Evolutionary conservation across 495 filamentous ascomycete genomes (phyloP).

Genomic region (Aspergillus incahuasiensis): DNA sequence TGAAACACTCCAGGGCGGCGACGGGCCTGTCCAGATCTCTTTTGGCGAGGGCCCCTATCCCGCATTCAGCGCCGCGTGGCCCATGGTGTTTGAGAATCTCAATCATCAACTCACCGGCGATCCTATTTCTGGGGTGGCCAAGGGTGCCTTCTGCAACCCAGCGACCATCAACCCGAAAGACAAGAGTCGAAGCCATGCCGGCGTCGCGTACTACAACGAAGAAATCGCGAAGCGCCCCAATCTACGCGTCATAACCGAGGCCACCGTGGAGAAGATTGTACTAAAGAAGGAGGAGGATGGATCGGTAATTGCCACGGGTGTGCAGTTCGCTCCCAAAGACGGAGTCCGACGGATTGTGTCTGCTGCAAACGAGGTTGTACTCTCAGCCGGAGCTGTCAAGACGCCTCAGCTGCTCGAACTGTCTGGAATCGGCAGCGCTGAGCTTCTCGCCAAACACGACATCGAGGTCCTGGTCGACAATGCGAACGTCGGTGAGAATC

Average conservation of each 20-base stretch:
- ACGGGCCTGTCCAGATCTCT: conserved; percentile 41
- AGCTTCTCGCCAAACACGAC: conserved; percentile 21
- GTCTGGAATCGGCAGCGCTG: conserved; percentile 46
- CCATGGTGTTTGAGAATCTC: conserved; percentile 37
- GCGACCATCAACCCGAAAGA: conserved; percentile 36
- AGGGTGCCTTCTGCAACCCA: conserved; percentile 6
- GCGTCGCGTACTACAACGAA: conserved; percentile 40
- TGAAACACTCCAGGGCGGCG: conserved; percentile 31
- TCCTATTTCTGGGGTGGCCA: not conserved
- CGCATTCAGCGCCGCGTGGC: conserved; percentile 44
- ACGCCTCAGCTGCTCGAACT: conserved; percentile 39
- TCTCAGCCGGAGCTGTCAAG: conserved; percentile 11
- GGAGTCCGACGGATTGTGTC: conserved; percentile 16
- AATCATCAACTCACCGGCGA: conserved; percentile 28
- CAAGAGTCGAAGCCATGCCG: conserved; percentile 43
- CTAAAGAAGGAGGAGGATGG: conserved; percentile 22
- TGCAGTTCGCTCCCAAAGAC: conserved; percentile 25
- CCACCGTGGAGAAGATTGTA: conserved; percentile 41
- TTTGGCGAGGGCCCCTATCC: conserved; percentile 39
- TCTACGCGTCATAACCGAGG: conserved; percentile 42
- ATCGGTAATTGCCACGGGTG: conserved; percentile 15
- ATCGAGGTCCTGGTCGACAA: conserved; percentile 29
- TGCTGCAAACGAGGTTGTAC: conserved; percentile 33
- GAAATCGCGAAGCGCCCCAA: conserved; percentile 40
- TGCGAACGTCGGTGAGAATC: conserved; percentile 31